Conservation (phyloP, 108 stramenopile genomes). For the Nitzschia putrida region DNA sequence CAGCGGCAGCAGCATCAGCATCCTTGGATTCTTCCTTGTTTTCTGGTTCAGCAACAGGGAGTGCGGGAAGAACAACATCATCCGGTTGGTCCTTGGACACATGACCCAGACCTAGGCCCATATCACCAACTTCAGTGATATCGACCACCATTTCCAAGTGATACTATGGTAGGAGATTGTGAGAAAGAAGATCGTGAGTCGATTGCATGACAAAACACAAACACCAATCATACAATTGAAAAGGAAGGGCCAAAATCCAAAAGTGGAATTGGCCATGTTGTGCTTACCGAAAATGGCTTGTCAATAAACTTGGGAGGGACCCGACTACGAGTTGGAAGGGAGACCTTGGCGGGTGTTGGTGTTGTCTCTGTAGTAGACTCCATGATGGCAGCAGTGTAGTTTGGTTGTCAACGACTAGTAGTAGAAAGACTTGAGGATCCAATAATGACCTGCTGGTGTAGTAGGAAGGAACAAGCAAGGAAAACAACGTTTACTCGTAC, state of each 20-base stretch:
- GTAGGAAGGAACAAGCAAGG: too few species aligned
- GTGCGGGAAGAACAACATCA: slow-evolving; percentile 3
- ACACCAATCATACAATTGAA: neutral
- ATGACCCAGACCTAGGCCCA: slow-evolving; percentile 34
- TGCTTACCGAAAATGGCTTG: slow-evolving; percentile 24
- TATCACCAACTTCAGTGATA: slow-evolving; percentile 18
- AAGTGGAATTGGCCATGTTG: too few species aligned
- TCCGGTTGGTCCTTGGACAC: slow-evolving; percentile 11
- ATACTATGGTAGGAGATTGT: neutral
- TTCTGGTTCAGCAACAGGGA: neutral
- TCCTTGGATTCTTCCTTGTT: neutral
- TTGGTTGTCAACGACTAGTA: too few species aligned
- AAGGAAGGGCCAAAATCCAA: too few species aligned
- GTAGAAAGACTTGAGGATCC: too few species aligned
- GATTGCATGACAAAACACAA: neutral
- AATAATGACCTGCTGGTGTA: too few species aligned
- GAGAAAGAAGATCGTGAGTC: neutral
- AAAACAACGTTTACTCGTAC: too few species aligned
- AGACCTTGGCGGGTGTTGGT: too few species aligned
- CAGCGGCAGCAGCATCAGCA: too few species aligned
- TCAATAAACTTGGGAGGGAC: slow-evolving; percentile 13
- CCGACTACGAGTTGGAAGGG: neutral
- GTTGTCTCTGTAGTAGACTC: too few species aligned
- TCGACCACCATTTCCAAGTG: slow-evolving; percentile 15
- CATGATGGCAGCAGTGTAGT: too few species aligned